Evolutionary conservation across 768 basidiomycete species (phyloP), one percentile per base, ranked within the genome.

Genomic region (Chlorophyllum brunneum): DNA sequence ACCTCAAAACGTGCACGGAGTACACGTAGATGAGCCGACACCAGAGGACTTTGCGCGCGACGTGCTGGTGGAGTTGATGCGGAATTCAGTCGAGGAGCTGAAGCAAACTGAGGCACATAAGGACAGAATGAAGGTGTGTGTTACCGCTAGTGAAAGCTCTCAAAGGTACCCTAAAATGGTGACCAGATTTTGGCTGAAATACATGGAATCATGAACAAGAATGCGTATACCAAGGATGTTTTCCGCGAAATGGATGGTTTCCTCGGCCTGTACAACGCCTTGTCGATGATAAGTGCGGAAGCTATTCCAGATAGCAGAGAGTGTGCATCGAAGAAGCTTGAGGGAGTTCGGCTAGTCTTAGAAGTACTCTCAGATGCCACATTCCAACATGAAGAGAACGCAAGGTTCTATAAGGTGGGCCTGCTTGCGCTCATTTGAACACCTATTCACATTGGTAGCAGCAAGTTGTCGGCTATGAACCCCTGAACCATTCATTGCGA

Each of bases 171-270:
- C 13, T 24, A n/a, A 27, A 27, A 9, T 42, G 23, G 34, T 10
- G 22, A 10, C 11, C 49, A 89, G 88, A 76, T 82, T 31, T 63
- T 90, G 51, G 68, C 70, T 16, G 86, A 89, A 61, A 82, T 92
- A 34, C 79, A 82, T 48, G 72, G 81, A 13, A 80, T 86, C 20
- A 75, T 92, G 74, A 71, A 75, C 13, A 81, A 88, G 63, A 83
- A 88, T 58, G 63, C 73, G 2, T 70, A 65, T 37, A 86, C 86
- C 9, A 87, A 85, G 64, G 83, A 85, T 51, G 82, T 85, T 16
- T 92, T 93, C 65, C 76, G 91, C 4, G 87, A 91, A 60, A 71
- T 86, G 60, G 91, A 92, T 55, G 91, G 91, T 0, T 92, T 91
- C 63, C 70, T 92, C 16, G 78, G 82, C 8, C 69, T 91, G 27